A percentile compares a stretch with the other conserved stretches of the same genome.
Evolutionary conservation across 2,329 filamentous ascomycete genomes (phyloP).

Genomic region (Ophiostoma sp.): DNA sequence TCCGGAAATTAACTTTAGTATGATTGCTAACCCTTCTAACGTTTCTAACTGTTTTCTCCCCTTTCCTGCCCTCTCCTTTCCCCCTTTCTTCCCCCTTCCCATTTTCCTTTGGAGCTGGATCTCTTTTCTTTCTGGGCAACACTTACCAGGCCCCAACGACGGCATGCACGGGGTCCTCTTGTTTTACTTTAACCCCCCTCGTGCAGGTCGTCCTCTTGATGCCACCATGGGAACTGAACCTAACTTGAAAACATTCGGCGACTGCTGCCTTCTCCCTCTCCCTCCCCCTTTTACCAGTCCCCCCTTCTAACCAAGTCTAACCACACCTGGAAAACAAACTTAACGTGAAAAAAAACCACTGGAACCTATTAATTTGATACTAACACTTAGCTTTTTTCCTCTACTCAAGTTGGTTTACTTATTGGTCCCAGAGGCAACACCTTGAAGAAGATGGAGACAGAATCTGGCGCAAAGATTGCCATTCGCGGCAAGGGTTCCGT

Average conservation of each 20-base stretch:
- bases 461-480: constrained; percentile 97
- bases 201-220: constrained; percentile 35
- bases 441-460: constrained; percentile 98
- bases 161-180: constrained; percentile 16
- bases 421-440: constrained; percentile 99
- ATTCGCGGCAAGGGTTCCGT: constrained; percentile 99
- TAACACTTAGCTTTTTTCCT: constrained; percentile 83
- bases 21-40: constrained; percentile 99
- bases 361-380: constrained; percentile 50
- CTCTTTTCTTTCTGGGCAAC: constrained; percentile 30
- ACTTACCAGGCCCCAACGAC: constrained; percentile 44
- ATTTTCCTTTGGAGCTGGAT: not conserved
- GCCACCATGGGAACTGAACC: constrained; percentile 34
- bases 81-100: not conserved
- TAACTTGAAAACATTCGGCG: constrained; percentile 32
- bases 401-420: constrained; percentile 94
- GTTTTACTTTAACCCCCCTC: constrained; percentile 13
- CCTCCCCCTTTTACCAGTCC: constrained; percentile 28
- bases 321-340: constrained; percentile 30
- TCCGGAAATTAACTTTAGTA: constrained; percentile 99
- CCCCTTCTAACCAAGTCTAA: constrained; percentile 34
- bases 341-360: not conserved
- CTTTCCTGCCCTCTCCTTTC: not conserved
- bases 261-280: constrained; percentile 23
- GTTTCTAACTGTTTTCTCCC: constrained; percentile 55